phyloP scores from a whole-genome alignment of 2,329 filamentous ascomycete genomes.

The Metarhizium humberi region DNA sequence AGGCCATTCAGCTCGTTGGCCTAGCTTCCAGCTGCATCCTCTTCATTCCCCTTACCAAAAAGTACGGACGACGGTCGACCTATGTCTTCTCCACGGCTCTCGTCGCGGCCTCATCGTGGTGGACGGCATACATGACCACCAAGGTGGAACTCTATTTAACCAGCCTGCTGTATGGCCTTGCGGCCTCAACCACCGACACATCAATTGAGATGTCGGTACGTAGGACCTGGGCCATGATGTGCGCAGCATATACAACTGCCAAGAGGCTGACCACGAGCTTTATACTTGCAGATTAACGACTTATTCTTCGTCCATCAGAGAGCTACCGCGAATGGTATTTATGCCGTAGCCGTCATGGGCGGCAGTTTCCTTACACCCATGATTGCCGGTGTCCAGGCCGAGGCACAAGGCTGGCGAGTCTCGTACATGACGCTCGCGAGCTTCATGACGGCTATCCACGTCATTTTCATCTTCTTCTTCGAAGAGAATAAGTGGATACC shows the following conservation, averaged over 20 bases:
- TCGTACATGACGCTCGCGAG: too few species aligned
- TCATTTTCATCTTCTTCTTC: too few species aligned
- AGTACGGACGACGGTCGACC: conserved; percentile 22
- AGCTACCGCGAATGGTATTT: conserved; percentile 20
- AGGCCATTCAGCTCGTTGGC: conserved; percentile 20
- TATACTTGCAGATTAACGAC: conserved; percentile 17
- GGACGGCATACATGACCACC: conserved; percentile 12
- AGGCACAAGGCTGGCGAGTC: too few species aligned
- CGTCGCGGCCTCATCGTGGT: conserved; percentile 15
- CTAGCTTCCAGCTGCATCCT: conserved; percentile 23
- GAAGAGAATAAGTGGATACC: too few species aligned
- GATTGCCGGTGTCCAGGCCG: too few species aligned
- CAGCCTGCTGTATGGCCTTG: conserved; percentile 21
- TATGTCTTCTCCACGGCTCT: conserved; percentile 18
- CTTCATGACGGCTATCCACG: too few species aligned
- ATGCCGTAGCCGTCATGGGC: conserved; percentile 3
- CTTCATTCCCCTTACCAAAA: conserved; percentile 24
- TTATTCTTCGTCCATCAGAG: conserved; percentile 24
- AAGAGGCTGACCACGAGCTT: not conserved
- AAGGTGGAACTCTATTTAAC: conserved; percentile 15
- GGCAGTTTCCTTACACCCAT: too few species aligned
- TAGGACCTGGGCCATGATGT: not conserved
- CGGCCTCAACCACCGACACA: conserved; percentile 29
- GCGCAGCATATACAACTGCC: not conserved
- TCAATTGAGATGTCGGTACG: conserved; percentile 27